Base-by-base conservation (phyloP, 2,329 filamentous ascomycete genomes). In the Diplocarpon rosae region DNA sequence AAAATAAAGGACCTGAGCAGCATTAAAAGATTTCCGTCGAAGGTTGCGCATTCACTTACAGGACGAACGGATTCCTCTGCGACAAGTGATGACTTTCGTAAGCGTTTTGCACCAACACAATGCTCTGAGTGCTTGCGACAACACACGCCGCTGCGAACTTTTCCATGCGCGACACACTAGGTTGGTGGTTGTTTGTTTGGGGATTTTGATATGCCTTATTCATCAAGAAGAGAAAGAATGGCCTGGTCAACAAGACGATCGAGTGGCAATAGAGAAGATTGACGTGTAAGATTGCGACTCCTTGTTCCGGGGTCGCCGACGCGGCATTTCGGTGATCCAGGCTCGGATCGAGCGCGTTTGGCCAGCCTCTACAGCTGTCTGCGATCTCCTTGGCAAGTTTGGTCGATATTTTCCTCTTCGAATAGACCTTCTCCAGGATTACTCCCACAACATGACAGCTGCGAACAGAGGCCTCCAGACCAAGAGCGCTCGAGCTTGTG, bases 261-360 rank as follows among this genome's bases (percentile, higher is more conserved):
- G 76, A 75, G 56, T 83, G 77, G 44, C 70, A 74, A 46, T 80
- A 75, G 30, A 81, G 64, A 17, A 83, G 63, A 47, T 80, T 78
- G 46, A 73, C 65, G 51, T 83, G 78, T 5, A 83, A 61, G n/a
- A 78, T 71, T 3, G 75, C 72, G 29, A 81, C 70, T 3, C 72
- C 71, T 48, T 75, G 66, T 15, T 66, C 65, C n/a, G 69, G 63
- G 27, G 62, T 61, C 2, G 63, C 64, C 28, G 63, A 62, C 5
- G 64, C 62, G n/a, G 71, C 68, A 44, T 69, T 68, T 33, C 66
- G 65, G 65, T 69, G 72, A 52, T 73, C 68, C 13, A 80, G 57
- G n/a, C 59, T 63, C 9, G 64, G 62, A 38, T 69, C 67, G 17
- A 75, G 59, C 15, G 66, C 66, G 43, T 65, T 65, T 13, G 69